Conservation (phyloP, 2,329 filamentous ascomycete species). For the Neonectria magnoliae region DNA sequence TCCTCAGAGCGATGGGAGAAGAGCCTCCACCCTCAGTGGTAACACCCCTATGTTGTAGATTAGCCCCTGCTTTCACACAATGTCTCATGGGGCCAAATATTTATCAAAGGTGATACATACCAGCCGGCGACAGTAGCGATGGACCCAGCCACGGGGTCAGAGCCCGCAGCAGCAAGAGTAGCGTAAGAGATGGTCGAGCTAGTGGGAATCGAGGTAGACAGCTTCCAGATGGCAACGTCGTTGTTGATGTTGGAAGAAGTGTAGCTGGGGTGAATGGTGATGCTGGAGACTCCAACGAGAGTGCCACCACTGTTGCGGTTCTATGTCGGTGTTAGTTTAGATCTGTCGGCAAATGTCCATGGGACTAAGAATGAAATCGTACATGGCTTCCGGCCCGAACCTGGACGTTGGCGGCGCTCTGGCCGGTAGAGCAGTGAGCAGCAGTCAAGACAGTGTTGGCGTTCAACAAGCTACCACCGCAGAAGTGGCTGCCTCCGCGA, state of each 20-base stretch:
- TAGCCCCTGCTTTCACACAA: background rate
- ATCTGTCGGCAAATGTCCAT: background rate
- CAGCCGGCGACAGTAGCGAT: conserved; percentile 41
- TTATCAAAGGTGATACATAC: conserved; percentile 25
- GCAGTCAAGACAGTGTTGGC: conserved; percentile 47
- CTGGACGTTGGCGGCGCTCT: conserved; percentile 26
- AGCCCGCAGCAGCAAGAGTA: conserved; percentile 36
- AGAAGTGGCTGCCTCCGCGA: conserved; percentile 34
- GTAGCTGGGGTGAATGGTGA: conserved; percentile 41
- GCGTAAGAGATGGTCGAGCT: conserved; percentile 41
- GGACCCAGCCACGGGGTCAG: conserved; percentile 39
- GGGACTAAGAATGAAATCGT: conserved; percentile 7
- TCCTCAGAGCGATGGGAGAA: conserved; percentile 37
- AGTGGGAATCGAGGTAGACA: conserved; percentile 36
- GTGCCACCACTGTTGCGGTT: conserved; percentile 42
- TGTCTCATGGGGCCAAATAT: too few species aligned
- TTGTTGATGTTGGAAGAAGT: conserved; percentile 29
- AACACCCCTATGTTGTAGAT: conserved; percentile 31
- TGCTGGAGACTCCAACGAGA: conserved; percentile 35
- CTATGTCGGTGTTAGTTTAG: conserved; percentile 3
- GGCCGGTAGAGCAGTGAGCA: conserved; percentile 43
- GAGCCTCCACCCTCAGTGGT: conserved; percentile 26
- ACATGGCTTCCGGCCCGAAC: conserved; percentile 44
- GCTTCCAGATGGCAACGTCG: conserved; percentile 45
- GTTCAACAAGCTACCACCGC: conserved; percentile 44